Base-by-base conservation (phyloP, 306 rosid species). In the Cicer cuneatum region DNA sequence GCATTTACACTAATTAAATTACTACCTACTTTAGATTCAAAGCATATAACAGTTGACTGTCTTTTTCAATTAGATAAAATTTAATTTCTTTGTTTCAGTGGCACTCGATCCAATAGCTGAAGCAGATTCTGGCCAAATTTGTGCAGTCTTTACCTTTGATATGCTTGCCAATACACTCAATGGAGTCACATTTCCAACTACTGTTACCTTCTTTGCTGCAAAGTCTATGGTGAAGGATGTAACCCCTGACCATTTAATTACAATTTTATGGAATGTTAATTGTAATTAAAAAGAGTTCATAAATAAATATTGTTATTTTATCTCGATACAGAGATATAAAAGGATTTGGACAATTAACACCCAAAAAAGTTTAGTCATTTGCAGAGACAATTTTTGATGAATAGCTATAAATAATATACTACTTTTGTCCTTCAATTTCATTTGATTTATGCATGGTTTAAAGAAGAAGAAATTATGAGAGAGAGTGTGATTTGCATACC, bases 181-280 rank as follows among this genome's bases (percentile, higher is more conserved):
- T 10, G 98, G 98, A 41, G 93, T 89, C 71, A 93, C 97, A 47
- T 91, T 86, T 1, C 97, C 98, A 24, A 83, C 86, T 38, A 93
- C 82, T n/a, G 98, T 93, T 61, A 93, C 96, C 84, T 85, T 93
- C 85, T 93, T 93, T 35, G 93, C 96, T 14, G 84, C 88, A 71
- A 88, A 93, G 80, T 93, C 97, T 83, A 91, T 93, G 89, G 80
- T 85, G 85, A 89, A 93, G 15, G 97, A 93, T 4, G 78, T 75
- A 58, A 93, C 98, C 52, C 98, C 98, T 93, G 81, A 79, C 8
- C 76, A 77, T 66, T 42, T 7, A 42, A 65, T 64, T 29, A 56
- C 7, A 45, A 11, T 45, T 21, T 45, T 15, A 11, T 14, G 3
- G 1, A 43, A 40, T 24, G 13, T 51, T 33, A 70, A 47, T 38